Evolutionary conservation across 2,329 filamentous ascomycete species (phyloP).

Genomic region (Fusarium sp.): DNA sequence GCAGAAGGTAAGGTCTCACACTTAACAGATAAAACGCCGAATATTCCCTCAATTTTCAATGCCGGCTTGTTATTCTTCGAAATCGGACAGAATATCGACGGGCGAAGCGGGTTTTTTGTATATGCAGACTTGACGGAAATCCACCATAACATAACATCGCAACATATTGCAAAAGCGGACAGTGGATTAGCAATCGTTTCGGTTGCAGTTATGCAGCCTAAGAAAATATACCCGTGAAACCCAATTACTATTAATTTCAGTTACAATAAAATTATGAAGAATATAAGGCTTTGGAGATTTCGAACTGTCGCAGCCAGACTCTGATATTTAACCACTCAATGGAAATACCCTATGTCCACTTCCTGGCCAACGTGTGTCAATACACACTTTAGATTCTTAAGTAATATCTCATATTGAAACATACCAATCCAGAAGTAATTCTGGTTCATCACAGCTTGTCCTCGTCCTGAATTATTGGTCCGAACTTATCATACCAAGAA

Average conservation of each 20-base stretch:
- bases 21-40: neutral
- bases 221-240: neutral
- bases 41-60: neutral
- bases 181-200: neutral
- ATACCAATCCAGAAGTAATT: neutral
- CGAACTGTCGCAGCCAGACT: neutral
- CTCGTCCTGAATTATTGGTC: neutral
- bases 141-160: slow-evolving; percentile 35
- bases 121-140: neutral
- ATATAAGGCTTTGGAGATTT: neutral
- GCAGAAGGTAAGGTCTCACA: neutral
- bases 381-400: neutral
- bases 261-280: neutral
- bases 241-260: neutral
- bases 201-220: neutral
- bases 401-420: neutral
- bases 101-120: slow-evolving; percentile 26
- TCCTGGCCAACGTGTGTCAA: neutral
- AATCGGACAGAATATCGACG: neutral
- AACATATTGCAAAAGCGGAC: slow-evolving; percentile 37
- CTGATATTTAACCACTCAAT: neutral
- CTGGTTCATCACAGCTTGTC: neutral
- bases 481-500: neutral
- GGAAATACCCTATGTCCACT: neutral
- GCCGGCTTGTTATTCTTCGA: neutral